Percentiles rank a stretch among this genome's conserved stretches.
phyloP scores from a whole-genome alignment of 345 rosid species.

The Reutealis trisperma region DNA sequence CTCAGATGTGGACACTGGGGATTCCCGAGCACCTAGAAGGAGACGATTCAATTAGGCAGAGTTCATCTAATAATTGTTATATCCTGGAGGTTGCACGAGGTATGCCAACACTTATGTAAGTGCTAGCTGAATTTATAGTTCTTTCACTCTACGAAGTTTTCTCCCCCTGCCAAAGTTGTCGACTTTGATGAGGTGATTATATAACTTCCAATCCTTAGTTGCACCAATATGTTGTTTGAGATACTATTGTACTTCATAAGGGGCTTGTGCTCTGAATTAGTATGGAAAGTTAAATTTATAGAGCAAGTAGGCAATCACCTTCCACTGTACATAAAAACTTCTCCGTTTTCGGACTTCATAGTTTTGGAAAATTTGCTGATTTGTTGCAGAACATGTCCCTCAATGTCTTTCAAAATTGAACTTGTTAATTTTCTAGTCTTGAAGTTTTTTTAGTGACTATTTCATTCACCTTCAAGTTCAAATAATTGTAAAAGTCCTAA shows the following conservation, averaged over 20 bases:
- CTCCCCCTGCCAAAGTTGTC: conserved; percentile 1
- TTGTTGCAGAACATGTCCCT: background rate
- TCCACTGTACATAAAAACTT: conserved; percentile 19
- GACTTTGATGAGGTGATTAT: conserved; percentile 21
- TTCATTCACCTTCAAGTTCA: background rate
- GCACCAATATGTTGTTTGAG: conserved; percentile 11
- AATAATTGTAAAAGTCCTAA: background rate
- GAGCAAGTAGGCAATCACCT: conserved; percentile 14
- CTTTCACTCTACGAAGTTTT: conserved; percentile 6
- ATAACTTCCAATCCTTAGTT: conserved; percentile 12
- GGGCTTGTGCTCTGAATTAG: conserved; percentile 8
- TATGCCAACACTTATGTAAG: conserved; percentile 2
- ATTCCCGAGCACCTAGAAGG: conserved; percentile 85
- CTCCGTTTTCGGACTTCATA: conserved; percentile 8
- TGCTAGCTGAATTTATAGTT: conserved; percentile 13
- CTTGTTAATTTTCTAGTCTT: background rate
- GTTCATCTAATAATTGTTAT: conserved; percentile 8
- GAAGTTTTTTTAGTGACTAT: background rate
- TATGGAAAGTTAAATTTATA: conserved; percentile 19
- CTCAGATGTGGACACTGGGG: conserved; percentile 77
- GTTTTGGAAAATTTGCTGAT: background rate
- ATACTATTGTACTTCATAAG: conserved; percentile 4
- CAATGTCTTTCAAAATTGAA: background rate
- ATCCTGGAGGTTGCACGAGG: conserved; percentile 9
- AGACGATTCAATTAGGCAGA: conserved; percentile 53